These are phyloP conservation scores for Lodderomyces oxycetoniae DNA, from an alignment of 1,139 yeast genomes.

Conservation along the genomic window DNA sequence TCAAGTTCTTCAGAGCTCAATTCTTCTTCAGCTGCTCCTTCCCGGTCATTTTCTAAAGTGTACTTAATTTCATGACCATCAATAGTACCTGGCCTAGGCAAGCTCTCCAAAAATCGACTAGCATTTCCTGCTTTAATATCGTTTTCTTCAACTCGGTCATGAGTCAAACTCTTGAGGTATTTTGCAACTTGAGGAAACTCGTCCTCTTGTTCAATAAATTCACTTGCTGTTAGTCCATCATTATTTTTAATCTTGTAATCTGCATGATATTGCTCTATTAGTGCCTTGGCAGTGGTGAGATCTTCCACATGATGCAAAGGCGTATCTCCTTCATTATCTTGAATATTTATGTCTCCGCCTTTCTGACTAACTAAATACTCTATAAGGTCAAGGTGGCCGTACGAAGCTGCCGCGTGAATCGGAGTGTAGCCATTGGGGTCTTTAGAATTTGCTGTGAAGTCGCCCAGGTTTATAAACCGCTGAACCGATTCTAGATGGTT, in stretches of 20 bases:
- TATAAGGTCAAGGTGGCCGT: conserved; percentile 72
- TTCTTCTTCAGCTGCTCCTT: conserved; percentile 31
- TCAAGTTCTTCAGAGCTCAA: conserved; percentile 29
- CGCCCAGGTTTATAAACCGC: conserved; percentile 46
- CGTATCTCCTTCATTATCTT: conserved; percentile 89
- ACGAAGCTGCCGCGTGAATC: conserved; percentile 93
- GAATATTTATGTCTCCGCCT: conserved; percentile 79
- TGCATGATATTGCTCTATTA: conserved; percentile 66
- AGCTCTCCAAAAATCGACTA: conserved; percentile 18
- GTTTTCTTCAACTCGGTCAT: conserved; percentile 17
- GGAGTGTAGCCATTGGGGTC: conserved; percentile 96
- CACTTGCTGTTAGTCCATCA: conserved; percentile 69
- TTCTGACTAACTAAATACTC: conserved; percentile 44
- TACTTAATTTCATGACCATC: conserved; percentile 58
- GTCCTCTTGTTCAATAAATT: conserved; percentile 74
- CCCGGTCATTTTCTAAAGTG: conserved; percentile 45
- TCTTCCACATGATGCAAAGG: conserved; percentile 91
- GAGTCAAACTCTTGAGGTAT: conserved; percentile 51
- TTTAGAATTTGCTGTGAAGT: conserved; percentile 60
- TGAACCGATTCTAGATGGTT: conserved; percentile 60
- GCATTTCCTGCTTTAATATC: conserved; percentile 6
- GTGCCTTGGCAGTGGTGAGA: conserved; percentile 52
- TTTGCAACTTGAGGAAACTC: conserved; percentile 76
- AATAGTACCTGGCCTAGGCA: conserved; percentile 39
- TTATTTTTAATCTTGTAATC: conserved; percentile 58